phyloP scores from a whole-genome alignment of 2,329 filamentous ascomycete genomes.

The Xylaria sp. region DNA sequence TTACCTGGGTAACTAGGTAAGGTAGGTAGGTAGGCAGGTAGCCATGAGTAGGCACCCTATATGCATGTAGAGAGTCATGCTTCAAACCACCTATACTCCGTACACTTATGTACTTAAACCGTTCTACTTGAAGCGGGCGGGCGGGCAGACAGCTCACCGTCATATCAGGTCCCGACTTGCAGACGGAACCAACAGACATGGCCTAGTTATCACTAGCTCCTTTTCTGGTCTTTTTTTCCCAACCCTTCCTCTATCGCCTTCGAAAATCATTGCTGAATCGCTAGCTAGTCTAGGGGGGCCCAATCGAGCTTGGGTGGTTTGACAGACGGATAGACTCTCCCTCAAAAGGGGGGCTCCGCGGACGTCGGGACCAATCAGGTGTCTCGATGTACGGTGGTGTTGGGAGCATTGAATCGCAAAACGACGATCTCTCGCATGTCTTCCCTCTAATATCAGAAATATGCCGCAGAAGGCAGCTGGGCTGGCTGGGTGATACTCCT shows the following conservation, averaged over 20 bases:
- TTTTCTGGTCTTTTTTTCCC: not conserved
- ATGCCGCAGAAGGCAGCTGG: not conserved
- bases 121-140: no score
- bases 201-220: constrained; percentile 25
- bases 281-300: constrained; percentile 20
- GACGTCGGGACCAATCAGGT: not conserved
- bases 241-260: constrained; percentile 1
- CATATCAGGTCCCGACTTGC: no score
- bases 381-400: not conserved
- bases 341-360: not conserved
- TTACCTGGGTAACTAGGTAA: no score
- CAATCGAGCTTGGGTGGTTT: no score
- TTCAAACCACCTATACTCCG: no score
- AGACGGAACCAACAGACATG: not conserved
- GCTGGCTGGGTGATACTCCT: not conserved
- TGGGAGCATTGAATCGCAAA: not conserved
- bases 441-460: no score
- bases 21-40: no score
- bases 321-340: not conserved
- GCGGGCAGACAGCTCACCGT: no score
- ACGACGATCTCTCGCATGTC: not conserved
- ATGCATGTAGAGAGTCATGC: no score
- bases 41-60: no score
- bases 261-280: constrained; percentile 10
- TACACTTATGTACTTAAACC: no score